These are phyloP conservation scores for Neurospora tetrasperma DNA, from an alignment of 495 filamentous ascomycete species.

Conservation along the genomic window DNA sequence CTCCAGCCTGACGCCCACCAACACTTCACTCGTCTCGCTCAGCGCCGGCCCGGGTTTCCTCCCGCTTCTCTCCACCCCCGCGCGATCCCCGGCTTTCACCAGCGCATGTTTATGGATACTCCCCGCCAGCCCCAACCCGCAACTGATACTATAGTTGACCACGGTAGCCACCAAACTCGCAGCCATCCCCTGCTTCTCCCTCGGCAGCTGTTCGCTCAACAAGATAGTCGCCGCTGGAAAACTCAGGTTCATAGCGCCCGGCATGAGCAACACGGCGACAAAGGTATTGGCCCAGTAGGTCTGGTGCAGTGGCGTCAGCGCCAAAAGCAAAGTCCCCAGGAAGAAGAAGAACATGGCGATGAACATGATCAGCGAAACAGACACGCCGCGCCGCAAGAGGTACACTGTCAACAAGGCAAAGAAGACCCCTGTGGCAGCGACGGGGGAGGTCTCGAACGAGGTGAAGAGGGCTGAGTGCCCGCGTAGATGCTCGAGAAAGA, in stretches of 20 bases:
- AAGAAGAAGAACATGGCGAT: conserved; percentile 31
- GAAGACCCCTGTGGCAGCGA: conserved; percentile 23
- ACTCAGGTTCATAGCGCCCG: conserved; percentile 43
- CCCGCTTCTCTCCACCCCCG: not conserved
- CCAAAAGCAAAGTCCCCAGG: conserved; percentile 34
- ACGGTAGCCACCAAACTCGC: conserved; percentile 33
- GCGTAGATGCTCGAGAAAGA: conserved; percentile 42
- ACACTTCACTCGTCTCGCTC: not conserved
- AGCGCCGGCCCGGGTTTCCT: not conserved
- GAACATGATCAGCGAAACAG: conserved; percentile 36
- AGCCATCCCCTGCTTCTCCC: conserved; percentile 50
- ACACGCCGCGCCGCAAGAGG: conserved; percentile 28
- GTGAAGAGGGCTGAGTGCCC: conserved; percentile 36
- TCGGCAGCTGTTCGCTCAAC: conserved; percentile 43
- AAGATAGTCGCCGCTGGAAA: conserved; percentile 42
- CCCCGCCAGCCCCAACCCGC: conserved; percentile 38
- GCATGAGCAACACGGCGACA: conserved; percentile 42
- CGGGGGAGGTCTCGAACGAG: conserved; percentile 13
- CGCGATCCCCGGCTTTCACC: not conserved
- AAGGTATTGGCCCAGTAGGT: conserved; percentile 54
- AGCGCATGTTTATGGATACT: conserved; percentile 24
- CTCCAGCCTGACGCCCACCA: conserved; percentile 23
- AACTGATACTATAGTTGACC: conserved; percentile 34
- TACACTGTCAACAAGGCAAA: conserved; percentile 35
- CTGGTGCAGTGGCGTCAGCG: conserved; percentile 34